Evolutionary conservation across 192 early-diverging fungal genomes (phyloP), one percentile per base, ranked within the genome.

Genomic region (Backusella liffmaniae): DNA sequence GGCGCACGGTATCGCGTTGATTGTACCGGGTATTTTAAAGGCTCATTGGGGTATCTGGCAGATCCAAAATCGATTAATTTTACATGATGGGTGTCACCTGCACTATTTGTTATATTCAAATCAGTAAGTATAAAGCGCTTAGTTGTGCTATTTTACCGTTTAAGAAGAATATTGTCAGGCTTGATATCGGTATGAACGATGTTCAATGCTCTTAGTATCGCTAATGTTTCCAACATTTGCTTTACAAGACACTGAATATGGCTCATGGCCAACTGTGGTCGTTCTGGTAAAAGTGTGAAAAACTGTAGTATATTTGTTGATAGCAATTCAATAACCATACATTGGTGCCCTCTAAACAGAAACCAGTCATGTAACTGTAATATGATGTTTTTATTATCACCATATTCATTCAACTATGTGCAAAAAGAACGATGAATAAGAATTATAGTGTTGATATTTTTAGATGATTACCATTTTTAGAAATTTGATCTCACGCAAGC

Each of bases 61-160:
- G 94, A 96, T 30, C 98, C 98, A 87, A 97, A 98, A 85, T 99
- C 98, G 72, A 99, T 98, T 15, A 99, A 92, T 82, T 98, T 99
- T 81, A 98, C 93, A 10, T 90, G 88, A 0, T 97, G 96, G 53
- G 92, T 94, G 77, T 96, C 94, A 72, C 94, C 94, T 75, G 93
- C 83, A 67, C 95, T 95, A 49, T 1, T 49, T 37, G 75, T 18
- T 41, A 9, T 41, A 10, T 41, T 41, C 7, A 41, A 66, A 41
- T 34, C 2, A 62, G 67, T 29, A 84, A 53, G 23, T 32, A 42
- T 15, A 16, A 49, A 59, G 6, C 16, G 7, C 53, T 56, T 1
- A 23, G 7, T 37, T 46, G 16, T 49, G 1, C 6, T 18, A 18
- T 49, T 88, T 79, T 75, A 93, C 91, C 89, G 92, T 84, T 94